Evolutionary conservation across 192 early-diverging fungal genomes (phyloP).

Genomic region (Gryganskiella cystojenkinii): DNA sequence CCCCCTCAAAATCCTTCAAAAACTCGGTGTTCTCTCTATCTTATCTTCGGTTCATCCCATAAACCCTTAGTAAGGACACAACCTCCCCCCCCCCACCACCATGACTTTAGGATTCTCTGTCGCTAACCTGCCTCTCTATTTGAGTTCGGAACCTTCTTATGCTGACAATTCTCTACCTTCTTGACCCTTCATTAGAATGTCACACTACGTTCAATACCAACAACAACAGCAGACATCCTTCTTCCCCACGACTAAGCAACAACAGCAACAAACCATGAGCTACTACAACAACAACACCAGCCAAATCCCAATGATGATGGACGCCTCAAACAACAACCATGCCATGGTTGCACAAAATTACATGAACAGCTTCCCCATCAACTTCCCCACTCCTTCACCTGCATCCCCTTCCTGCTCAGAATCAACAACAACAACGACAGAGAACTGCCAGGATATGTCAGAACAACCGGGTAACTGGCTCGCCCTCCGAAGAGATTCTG

Average conservation of each 20-base stretch:
- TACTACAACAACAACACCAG: slow-evolving; percentile 15
- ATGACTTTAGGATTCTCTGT: too few relatives aligned
- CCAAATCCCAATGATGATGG: slow-evolving; percentile 20
- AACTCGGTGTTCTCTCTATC: background rate
- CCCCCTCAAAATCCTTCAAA: background rate
- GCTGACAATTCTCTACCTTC: background rate
- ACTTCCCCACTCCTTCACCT: background rate
- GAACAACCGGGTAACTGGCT: background rate
- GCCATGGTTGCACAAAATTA: slow-evolving; percentile 4
- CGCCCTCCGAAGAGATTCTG: slow-evolving; percentile 33
- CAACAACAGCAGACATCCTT: background rate
- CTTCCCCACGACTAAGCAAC: slow-evolving; percentile 5
- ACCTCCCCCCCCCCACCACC: too few relatives aligned
- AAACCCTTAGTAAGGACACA: background rate
- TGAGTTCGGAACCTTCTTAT: background rate
- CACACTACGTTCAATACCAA: slow-evolving; percentile 17
- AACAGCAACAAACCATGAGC: slow-evolving; percentile 18
- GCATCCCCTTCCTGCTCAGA: background rate
- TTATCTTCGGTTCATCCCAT: too few relatives aligned
- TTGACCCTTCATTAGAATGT: slow-evolving; percentile 9
- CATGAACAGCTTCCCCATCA: background rate
- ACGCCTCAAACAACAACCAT: background rate
- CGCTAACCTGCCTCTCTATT: background rate
- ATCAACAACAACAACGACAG: background rate
- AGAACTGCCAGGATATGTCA: too few relatives aligned